Conservation (phyloP, 169 alveolate genomes). For the Plasmodium coatneyi region DNA sequence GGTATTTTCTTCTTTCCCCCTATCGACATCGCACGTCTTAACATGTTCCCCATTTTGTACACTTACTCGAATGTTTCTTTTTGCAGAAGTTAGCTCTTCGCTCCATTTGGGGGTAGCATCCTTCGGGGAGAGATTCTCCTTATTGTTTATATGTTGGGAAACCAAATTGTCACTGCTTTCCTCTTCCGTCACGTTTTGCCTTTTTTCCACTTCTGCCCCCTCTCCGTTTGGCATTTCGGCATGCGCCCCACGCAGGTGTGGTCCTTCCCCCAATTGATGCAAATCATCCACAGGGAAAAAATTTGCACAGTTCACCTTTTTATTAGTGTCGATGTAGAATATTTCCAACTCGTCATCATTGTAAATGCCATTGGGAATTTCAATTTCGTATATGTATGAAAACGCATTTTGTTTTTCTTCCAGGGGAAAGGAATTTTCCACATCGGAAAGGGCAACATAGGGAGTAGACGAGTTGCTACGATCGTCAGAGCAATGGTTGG, state of each 20-base stretch:
- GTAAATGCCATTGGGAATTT: slow-evolving; percentile 51
- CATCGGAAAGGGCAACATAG: not conserved
- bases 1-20: not conserved
- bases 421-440: not conserved
- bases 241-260: not conserved
- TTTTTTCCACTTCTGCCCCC: slow-evolving; percentile 1
- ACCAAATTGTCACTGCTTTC: not conserved
- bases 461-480: not conserved
- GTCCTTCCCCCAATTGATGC: not conserved
- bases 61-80: not conserved
- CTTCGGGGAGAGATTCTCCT: not conserved
- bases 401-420: slow-evolving; percentile 20
- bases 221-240: not conserved
- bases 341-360: slow-evolving; percentile 20
- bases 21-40: not conserved
- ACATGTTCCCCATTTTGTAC: not conserved
- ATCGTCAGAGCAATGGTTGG: not conserved
- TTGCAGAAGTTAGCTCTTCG: not conserved
- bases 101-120: not conserved
- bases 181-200: not conserved
- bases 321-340: slow-evolving; percentile 33
- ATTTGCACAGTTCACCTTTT: slow-evolving; percentile 19
- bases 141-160: not conserved
- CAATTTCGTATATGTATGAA: slow-evolving; percentile 22
- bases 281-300: slow-evolving; percentile 25